phyloP scores from a whole-genome alignment of 805 yeast genomes.

The Lipomyces spencermartinsiae region DNA sequence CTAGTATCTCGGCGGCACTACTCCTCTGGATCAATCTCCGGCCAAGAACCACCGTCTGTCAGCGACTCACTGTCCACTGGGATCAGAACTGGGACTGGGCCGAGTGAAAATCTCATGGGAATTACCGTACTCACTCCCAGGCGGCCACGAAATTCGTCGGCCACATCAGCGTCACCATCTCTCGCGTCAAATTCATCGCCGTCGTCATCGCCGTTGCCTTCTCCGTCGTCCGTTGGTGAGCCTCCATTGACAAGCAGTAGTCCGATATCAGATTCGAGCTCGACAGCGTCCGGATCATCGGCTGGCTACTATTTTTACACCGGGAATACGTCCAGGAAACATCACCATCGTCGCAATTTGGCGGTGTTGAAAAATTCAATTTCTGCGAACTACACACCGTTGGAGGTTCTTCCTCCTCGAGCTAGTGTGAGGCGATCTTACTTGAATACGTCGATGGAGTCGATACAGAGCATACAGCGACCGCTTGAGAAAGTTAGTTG shows the following conservation, averaged over 20 bases:
- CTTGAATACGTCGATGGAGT: neutral
- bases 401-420: slow-evolving; percentile 6
- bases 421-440: slow-evolving; percentile 8
- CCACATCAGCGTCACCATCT: neutral
- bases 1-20: neutral
- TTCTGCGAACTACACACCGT: slow-evolving; percentile 2
- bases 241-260: slow-evolving; percentile 14
- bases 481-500: neutral
- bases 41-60: neutral
- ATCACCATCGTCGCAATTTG: neutral
- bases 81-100: neutral
- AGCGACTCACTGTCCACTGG: neutral
- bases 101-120: neutral
- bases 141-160: slow-evolving; percentile 12
- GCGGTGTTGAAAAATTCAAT: slow-evolving; percentile 4
- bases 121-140: neutral
- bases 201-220: slow-evolving; percentile 14
- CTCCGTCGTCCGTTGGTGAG: slow-evolving; percentile 3
- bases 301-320: slow-evolving; percentile 5
- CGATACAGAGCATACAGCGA: neutral
- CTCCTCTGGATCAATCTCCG: neutral
- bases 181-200: neutral
- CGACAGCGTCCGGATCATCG: slow-evolving; percentile 7
- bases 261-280: slow-evolving; percentile 9
- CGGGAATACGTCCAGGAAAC: neutral